Percentiles rank a stretch among this genome's conserved stretches.
phyloP scores from a whole-genome alignment of 1,284 basidiomycete genomes.

The Trametes sp. region DNA sequence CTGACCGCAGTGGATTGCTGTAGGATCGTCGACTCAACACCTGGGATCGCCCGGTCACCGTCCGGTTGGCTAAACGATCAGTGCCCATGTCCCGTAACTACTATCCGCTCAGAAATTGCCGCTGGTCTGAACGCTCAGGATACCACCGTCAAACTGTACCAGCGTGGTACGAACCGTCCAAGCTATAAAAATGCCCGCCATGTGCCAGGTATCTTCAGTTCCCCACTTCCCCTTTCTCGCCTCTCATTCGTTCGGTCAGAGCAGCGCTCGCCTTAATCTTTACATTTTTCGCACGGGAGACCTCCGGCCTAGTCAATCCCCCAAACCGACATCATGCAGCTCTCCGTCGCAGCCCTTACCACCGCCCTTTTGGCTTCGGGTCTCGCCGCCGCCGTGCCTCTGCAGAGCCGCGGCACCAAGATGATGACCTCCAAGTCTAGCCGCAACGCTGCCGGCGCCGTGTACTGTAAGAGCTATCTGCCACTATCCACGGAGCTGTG shows the following conservation, averaged over 20 bases:
- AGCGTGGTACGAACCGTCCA: neutral
- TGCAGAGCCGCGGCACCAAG: conserved; percentile 14
- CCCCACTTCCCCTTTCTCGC: conserved; percentile 13
- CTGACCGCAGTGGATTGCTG: too few relatives aligned
- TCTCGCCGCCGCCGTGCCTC: conserved; percentile 17
- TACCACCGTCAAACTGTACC: too few relatives aligned
- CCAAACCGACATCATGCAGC: conserved; percentile 9
- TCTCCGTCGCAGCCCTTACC: conserved; percentile 18
- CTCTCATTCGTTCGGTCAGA: conserved; percentile 5
- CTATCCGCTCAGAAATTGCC: too few relatives aligned
- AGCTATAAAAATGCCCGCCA: neutral
- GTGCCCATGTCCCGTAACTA: neutral
- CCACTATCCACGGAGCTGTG: neutral
- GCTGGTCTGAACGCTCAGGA: too few relatives aligned
- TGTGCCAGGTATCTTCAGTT: neutral
- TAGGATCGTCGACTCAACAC: too few relatives aligned
- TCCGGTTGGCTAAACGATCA: neutral
- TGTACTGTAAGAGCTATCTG: conserved; percentile 13
- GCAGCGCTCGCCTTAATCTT: conserved; percentile 12
- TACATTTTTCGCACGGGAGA: neutral
- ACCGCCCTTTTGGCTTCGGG: conserved; percentile 14
- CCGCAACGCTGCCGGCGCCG: conserved; percentile 15
- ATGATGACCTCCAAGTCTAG: conserved; percentile 15
- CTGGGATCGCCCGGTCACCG: neutral
- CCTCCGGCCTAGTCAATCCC: neutral